Evolutionary conservation across 352 stramenopile genomes (phyloP), one percentile per base, ranked within the genome.

Genomic region (Globisporangium lucens): DNA sequence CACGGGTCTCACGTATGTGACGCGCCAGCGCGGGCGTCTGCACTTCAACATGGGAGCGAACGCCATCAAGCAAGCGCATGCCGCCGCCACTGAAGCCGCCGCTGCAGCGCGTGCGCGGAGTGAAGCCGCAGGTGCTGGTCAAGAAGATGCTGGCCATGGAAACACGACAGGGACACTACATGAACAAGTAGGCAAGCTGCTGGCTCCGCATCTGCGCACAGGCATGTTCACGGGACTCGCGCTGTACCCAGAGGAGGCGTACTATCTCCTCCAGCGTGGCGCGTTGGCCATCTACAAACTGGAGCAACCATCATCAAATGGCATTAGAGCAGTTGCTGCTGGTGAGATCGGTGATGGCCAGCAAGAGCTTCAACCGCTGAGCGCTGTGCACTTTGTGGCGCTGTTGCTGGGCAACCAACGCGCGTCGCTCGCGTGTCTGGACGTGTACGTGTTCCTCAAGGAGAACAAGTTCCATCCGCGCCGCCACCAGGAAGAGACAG

Each of bases 41-140:
- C 75, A 92, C 15, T 93, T 93, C 64, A 85, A 92, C 68, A 90
- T 93, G 80, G 87, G 87, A 3, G 70, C 76, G 30, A 77, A 75
- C 33, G 49, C 68, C 52, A 74, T 74, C 68, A 79, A 89, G 66
- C 71, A 63, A 51, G 68, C 82, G 65, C 55, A 64, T 35, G 60
- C 58, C 35, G 61, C 66, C n/a, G 36, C 30, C n/a, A n/a, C 27
- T 41, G n/a, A 15, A 35, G 15, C 8, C 1, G 12, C 36, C 51
- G 51, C n/a, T 22, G 59, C 20, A 49, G 24, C 3, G 7, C 15
- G 17, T 20, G 35, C 27, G 2, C 13, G 17, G 4, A 30, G 49
- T 27, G 35, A 33, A 24, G 10, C 30, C 27, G 33, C 30, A 52
- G 27, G 20, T 46, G 17, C 17, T 33, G 10, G 29, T 15, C 35